Conservation (phyloP, 129 eudicot genomes). For the Pulicaria dysenterica region DNA sequence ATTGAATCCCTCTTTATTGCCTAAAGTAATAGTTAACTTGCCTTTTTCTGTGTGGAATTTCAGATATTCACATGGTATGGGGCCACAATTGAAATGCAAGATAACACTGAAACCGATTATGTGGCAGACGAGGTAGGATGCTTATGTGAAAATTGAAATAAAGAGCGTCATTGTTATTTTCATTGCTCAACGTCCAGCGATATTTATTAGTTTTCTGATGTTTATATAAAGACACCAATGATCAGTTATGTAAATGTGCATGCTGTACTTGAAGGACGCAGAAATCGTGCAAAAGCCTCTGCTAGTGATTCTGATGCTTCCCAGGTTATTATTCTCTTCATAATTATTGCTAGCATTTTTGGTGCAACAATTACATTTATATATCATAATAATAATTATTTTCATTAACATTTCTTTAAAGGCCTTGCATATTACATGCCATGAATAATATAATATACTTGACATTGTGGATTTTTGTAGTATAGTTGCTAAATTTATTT, state of each 20-base stretch:
- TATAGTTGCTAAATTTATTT: too few relatives aligned
- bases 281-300: slow-evolving; percentile 91
- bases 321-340: slow-evolving; percentile 52
- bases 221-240: slow-evolving; percentile 81
- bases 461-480: background rate
- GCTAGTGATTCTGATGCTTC: slow-evolving; percentile 79
- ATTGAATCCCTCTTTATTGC: background rate
- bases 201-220: slow-evolving; percentile 2
- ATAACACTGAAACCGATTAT: slow-evolving; percentile 82
- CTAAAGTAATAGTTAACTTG: slow-evolving; percentile 9
- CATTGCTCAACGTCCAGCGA: background rate
- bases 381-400: background rate
- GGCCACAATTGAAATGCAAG: slow-evolving; percentile 96
- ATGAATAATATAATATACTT: background rate
- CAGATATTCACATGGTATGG: slow-evolving; percentile 99
- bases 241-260: slow-evolving; percentile 95
- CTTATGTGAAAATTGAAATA: background rate
- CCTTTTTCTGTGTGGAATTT: slow-evolving; percentile 9
- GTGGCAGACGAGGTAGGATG: slow-evolving; percentile 86
- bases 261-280: slow-evolving; percentile 88
- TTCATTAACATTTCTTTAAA: slow-evolving; percentile 10
- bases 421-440: background rate
- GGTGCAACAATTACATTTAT: slow-evolving; percentile 3
- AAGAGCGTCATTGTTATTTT: background rate
- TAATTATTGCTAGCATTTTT: background rate